Base-by-base conservation (phyloP, 768 basidiomycete species). In the Cantharellus anzutake region DNA sequence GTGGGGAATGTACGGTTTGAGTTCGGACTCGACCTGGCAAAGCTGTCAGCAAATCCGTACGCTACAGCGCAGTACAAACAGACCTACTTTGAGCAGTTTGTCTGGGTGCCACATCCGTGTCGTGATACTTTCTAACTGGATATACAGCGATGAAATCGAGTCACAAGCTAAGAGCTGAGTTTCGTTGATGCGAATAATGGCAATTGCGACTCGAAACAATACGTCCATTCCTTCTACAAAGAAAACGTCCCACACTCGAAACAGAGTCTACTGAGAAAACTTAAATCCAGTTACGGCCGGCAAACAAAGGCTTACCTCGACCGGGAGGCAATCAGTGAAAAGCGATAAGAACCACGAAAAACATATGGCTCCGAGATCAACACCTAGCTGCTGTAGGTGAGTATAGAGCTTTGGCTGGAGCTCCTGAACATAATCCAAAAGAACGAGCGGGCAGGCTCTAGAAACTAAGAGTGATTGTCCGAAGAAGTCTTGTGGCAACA, bases 261-360 rank as follows among this genome's bases (percentile, higher is more conserved):
- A 93, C 44, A 98, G 73, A 0, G 93, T 98, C 89, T 92, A 42
- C 2, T 58, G 37, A 53, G 29, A 14, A 34, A 34, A 41, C 16
- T 14, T 40, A 34, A 35, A 42, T 20, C 51, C 14, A 3, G 59
- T 37, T 29, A 5, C n/a, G 3, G 29, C 39, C 50, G 57, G 60
- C 16, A 5, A 34, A 4, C 2, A 57, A 68, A 37, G 11, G 38
- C 76, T 40, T 60, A 91, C 91, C 79, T 94, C 92, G 37, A 97
- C 87, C 5, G 94, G 94, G 4, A 97, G 73, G 67, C 93, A 94
- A 65, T 96, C 92, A 0, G 93, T 96, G 67, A 98, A 98, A 29
- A 99, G 74, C 2, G 90, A 92, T 35, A 99, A 73, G 71, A 97
- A 96, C 96, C 96, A 99, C 7, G 92, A 94, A 74, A 99, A 99